Evolutionary conservation across 1,284 basidiomycete genomes (phyloP).

Genomic region (Papiliotrema laurentii): DNA sequence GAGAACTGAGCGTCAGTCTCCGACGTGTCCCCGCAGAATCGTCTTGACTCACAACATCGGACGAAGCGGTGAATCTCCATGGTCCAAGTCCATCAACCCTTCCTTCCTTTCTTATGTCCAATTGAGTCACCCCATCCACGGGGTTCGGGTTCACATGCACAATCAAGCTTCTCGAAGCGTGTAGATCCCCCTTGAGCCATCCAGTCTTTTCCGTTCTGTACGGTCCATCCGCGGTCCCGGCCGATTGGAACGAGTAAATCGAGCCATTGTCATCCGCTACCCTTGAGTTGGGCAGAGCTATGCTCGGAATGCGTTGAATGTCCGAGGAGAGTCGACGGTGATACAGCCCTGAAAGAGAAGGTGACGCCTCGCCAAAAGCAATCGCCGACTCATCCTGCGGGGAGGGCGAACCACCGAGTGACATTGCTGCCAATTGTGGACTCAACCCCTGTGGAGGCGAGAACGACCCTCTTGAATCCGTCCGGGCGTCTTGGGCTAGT

Average conservation of each 20-base stretch:
- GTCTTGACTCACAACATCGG: slow-evolving; percentile 38
- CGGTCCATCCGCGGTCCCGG: background rate
- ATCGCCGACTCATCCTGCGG: slow-evolving; percentile 15
- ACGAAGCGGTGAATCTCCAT: slow-evolving; percentile 37
- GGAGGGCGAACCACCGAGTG: background rate
- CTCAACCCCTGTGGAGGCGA: background rate
- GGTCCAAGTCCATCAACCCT: slow-evolving; percentile 40
- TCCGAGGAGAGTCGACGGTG: slow-evolving; percentile 17
- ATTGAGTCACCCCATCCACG: slow-evolving; percentile 24
- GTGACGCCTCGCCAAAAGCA: slow-evolving; percentile 12
- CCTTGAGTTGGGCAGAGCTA: background rate
- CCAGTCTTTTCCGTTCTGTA: slow-evolving; percentile 21
- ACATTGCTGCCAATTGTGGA: background rate
- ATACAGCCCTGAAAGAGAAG: slow-evolving; percentile 20
- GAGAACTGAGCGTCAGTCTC: slow-evolving; percentile 39
- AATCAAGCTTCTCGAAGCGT: slow-evolving; percentile 27
- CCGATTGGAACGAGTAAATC: background rate
- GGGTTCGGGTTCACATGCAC: slow-evolving; percentile 41
- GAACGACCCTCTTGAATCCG: background rate
- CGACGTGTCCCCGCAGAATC: too few relatives aligned
- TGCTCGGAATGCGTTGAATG: slow-evolving; percentile 1
- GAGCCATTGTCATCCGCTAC: background rate
- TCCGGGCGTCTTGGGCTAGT: slow-evolving; percentile 15
- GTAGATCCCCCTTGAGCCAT: slow-evolving; percentile 43
- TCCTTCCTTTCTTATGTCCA: slow-evolving; percentile 41